Conservation (phyloP, 2,329 filamentous ascomycete species). For the Colletotrichum kahawae region DNA sequence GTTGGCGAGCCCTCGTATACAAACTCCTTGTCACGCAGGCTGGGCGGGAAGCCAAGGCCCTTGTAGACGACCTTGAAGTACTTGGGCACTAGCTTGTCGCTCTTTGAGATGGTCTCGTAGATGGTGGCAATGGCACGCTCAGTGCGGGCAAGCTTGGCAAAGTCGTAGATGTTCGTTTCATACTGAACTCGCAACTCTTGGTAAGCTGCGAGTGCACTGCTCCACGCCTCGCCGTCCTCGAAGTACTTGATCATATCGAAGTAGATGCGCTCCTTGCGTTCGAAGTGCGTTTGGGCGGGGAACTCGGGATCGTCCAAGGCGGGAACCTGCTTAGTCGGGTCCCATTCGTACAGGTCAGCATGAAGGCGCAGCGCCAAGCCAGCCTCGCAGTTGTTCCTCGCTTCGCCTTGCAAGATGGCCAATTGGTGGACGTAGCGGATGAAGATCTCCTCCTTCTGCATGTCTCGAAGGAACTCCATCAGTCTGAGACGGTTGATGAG, state of each 20-base stretch:
- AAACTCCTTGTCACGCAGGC: slow-evolving; percentile 86
- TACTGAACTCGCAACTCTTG: slow-evolving; percentile 92
- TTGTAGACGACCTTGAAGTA: slow-evolving; percentile 93
- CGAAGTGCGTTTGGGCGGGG: slow-evolving; percentile 84
- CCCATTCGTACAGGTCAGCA: slow-evolving; percentile 92
- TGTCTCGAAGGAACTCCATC: slow-evolving; percentile 96
- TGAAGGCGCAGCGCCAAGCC: slow-evolving; percentile 89
- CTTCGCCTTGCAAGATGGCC: slow-evolving; percentile 75
- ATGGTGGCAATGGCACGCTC: slow-evolving; percentile 91
- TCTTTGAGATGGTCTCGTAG: slow-evolving; percentile 86
- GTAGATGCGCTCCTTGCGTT: slow-evolving; percentile 90
- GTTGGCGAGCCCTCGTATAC: slow-evolving; percentile 83
- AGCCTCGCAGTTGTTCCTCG: slow-evolving; percentile 83
- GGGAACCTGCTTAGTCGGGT: slow-evolving; percentile 69
- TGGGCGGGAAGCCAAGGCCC: slow-evolving; percentile 84
- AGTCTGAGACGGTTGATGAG: slow-evolving; percentile 88
- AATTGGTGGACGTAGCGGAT: slow-evolving; percentile 95
- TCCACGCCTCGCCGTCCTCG: slow-evolving; percentile 94
- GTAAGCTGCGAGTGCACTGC: slow-evolving; percentile 85
- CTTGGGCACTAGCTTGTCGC: slow-evolving; percentile 77
- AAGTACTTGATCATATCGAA: slow-evolving; percentile 95
- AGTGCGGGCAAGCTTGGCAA: slow-evolving; percentile 86
- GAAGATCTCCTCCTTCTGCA: slow-evolving; percentile 97
- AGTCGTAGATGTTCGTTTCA: slow-evolving; percentile 88
- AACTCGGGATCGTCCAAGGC: slow-evolving; percentile 77